phyloP scores from a whole-genome alignment of 1,284 basidiomycete genomes.

The Lentinus polychrous region DNA sequence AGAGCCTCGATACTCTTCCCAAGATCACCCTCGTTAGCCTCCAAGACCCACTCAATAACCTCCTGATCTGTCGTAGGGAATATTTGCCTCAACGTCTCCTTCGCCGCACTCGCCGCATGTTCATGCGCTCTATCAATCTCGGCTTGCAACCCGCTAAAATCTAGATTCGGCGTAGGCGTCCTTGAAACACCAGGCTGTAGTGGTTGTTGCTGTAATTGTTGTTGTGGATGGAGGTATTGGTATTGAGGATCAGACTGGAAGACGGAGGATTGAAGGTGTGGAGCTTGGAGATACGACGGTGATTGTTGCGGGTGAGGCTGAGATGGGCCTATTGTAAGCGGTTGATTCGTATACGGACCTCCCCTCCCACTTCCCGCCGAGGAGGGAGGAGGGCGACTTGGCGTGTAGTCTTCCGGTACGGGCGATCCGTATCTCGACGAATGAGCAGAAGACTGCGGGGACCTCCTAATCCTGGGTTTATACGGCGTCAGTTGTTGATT shows the following conservation, averaged over 20 bases:
- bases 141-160: conserved; percentile 64
- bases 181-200: conserved; percentile 40
- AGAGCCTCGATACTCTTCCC: conserved; percentile 84
- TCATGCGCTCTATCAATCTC: conserved; percentile 75
- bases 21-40: conserved; percentile 83
- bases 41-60: conserved; percentile 80
- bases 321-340: conserved; percentile 33
- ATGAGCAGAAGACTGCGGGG: conserved; percentile 17
- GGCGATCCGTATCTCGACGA: conserved; percentile 29
- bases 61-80: conserved; percentile 80
- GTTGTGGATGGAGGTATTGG: conserved; percentile 9
- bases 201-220: background rate
- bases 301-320: conserved; percentile 16
- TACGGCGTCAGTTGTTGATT: conserved; percentile 62
- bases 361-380: background rate
- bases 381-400: conserved; percentile 31
- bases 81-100: conserved; percentile 76
- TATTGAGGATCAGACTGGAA: conserved; percentile 14
- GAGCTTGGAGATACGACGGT: conserved; percentile 28
- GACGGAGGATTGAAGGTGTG: conserved; percentile 36
- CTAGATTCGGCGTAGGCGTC: conserved; percentile 63
- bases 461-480: conserved; percentile 57
- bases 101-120: conserved; percentile 55
- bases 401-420: conserved; percentile 35
- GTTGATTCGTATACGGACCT: conserved; percentile 34